Evolutionary conservation across 208 protist genomes (phyloP).

Genomic region (Leishmania tarentolae): DNA sequence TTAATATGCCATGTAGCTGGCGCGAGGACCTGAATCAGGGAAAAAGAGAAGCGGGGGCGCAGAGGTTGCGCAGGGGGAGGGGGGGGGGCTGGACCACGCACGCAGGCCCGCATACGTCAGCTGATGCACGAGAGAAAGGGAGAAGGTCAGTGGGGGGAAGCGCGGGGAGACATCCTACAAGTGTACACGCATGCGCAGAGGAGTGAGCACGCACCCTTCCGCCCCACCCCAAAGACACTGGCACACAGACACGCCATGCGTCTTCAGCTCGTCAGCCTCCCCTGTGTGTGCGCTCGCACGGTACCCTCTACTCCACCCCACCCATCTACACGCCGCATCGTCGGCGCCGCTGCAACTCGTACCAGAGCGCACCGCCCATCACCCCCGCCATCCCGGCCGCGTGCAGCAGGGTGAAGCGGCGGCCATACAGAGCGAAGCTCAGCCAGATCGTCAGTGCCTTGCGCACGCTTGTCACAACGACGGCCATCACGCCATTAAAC

Average conservation of each 20-base stretch:
- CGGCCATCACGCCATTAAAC: constrained; percentile 54
- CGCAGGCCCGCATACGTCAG: too few relatives aligned
- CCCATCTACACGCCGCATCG: not conserved
- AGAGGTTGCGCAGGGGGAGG: too few relatives aligned
- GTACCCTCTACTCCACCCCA: not conserved
- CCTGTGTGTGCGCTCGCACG: not conserved
- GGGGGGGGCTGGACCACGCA: too few relatives aligned
- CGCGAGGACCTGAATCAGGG: too few relatives aligned
- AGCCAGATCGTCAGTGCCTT: constrained; percentile 65
- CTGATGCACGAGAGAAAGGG: not conserved
- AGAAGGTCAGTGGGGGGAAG: not conserved
- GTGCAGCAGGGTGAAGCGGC: constrained; percentile 42
- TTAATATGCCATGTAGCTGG: too few relatives aligned
- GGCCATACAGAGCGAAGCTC: constrained; percentile 52
- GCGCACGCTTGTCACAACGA: constrained; percentile 59
- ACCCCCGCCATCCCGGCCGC: constrained; percentile 34
- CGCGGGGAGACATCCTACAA: not conserved
- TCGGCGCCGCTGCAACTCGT: constrained; percentile 36
- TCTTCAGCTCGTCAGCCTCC: not conserved
- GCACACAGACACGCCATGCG: not conserved
- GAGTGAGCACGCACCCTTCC: not conserved
- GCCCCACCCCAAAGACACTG: not conserved
- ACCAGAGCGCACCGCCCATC: constrained; percentile 42
- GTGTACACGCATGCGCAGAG: not conserved
- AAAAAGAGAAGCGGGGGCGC: too few relatives aligned